Percentiles rank a stretch among this genome's conserved stretches.
These are phyloP conservation scores for Luzula sylvatica DNA, from an alignment of 176 grass and related monocot genomes.

Conservation along the genomic window DNA sequence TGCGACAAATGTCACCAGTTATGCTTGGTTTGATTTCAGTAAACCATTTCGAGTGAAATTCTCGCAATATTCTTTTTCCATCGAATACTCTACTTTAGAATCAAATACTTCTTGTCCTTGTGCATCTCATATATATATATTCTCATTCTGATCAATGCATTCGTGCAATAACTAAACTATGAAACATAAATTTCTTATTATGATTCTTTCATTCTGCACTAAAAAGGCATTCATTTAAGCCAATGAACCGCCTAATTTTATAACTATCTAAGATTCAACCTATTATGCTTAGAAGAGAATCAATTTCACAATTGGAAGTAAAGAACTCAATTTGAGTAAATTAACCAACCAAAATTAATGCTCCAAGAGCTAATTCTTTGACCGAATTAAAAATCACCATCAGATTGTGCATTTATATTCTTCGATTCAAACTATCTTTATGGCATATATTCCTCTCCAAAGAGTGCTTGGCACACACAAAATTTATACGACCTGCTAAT, in stretches of 20 bases:
- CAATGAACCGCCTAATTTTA: not conserved
- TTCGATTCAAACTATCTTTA: slow-evolving; percentile 21
- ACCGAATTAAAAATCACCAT: slow-evolving; percentile 20
- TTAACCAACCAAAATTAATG: not conserved
- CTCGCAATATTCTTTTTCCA: not conserved
- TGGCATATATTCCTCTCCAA: slow-evolving; percentile 42
- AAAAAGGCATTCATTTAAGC: slow-evolving; percentile 5
- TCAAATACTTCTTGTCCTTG: not conserved
- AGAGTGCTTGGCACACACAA: slow-evolving; percentile 45
- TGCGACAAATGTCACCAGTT: no score
- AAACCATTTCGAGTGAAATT: no score
- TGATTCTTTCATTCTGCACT: slow-evolving; percentile 10
- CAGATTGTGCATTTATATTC: slow-evolving; percentile 33
- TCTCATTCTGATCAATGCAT: slow-evolving; percentile 5
- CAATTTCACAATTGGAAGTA: slow-evolving; percentile 9
- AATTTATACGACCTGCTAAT: no score
- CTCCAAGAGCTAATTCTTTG: not conserved
- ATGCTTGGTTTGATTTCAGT: no score
- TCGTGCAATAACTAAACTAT: not conserved
- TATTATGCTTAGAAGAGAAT: slow-evolving; percentile 23
- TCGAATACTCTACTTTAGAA: not conserved
- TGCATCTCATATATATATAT: not conserved
- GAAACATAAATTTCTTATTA: not conserved
- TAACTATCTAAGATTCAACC: slow-evolving; percentile 8
- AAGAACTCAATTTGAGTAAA: slow-evolving; percentile 3